Evolutionary conservation across 2,329 filamentous ascomycete genomes (phyloP).

Genomic region (Penicillium nordicum): DNA sequence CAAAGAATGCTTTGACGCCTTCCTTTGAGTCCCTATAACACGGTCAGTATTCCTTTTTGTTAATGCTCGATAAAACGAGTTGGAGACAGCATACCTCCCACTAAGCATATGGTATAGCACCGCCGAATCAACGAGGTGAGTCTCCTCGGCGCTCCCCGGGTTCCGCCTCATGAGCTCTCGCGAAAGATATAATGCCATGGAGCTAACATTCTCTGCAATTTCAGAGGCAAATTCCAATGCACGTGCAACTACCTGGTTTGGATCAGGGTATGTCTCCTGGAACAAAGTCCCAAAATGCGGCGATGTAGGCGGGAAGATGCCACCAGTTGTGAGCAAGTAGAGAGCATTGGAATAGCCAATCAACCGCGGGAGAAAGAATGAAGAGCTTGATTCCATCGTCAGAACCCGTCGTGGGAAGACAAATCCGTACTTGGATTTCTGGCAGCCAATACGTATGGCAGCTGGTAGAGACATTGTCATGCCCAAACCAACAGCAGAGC

Average conservation of each 20-base stretch:
- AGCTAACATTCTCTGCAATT: slow-evolving; percentile 4
- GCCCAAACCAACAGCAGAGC: slow-evolving; percentile 1
- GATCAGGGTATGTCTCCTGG: slow-evolving; percentile 4
- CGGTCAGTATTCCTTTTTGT: neutral
- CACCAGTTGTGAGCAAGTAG: slow-evolving; percentile 6
- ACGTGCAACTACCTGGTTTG: neutral
- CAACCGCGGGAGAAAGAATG: slow-evolving; percentile 9
- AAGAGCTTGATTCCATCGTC: slow-evolving; percentile 9
- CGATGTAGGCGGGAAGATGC: neutral
- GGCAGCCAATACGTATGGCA: slow-evolving; percentile 1
- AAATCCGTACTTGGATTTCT: slow-evolving; percentile 8
- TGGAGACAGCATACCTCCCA: neutral
- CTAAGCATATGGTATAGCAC: slow-evolving; percentile 10
- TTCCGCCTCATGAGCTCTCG: slow-evolving; percentile 11
- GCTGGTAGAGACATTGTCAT: slow-evolving; percentile 4
- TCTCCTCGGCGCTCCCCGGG: slow-evolving; percentile 5
- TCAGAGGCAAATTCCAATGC: slow-evolving; percentile 6
- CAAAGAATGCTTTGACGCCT: slow-evolving; percentile 2
- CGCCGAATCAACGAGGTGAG: slow-evolving; percentile 6
- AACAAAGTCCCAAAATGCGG: slow-evolving; percentile 2
- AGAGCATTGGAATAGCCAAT: slow-evolving; percentile 8
- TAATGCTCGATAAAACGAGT: neutral
- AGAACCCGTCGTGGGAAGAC: slow-evolving; percentile 7
- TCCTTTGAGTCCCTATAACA: slow-evolving; percentile 5
- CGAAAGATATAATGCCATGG: slow-evolving; percentile 5